phyloP scores from a whole-genome alignment of 2,329 filamentous ascomycete genomes.

The Nemania sp. region DNA sequence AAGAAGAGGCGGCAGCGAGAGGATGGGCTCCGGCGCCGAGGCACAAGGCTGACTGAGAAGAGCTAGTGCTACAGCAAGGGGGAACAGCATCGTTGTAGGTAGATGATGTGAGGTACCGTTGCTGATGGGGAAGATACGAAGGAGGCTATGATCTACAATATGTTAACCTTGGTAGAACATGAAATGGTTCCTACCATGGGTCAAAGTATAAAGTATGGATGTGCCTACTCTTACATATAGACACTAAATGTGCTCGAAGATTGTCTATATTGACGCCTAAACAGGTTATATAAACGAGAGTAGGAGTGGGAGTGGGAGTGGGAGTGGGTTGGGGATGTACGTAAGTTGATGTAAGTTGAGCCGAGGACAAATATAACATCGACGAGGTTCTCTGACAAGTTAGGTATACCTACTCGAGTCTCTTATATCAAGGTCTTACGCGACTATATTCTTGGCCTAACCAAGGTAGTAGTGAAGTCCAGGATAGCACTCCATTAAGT shows the following conservation, averaged over 20 bases:
- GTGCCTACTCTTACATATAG: not conserved
- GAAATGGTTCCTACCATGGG: not conserved
- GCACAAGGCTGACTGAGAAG: constrained; percentile 10
- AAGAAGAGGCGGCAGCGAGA: constrained; percentile 11
- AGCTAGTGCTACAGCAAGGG: constrained; percentile 11
- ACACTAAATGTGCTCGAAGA: no score
- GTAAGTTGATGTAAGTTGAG: not conserved
- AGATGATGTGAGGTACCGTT: not conserved
- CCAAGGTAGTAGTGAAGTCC: no score
- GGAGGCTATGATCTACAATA: not conserved
- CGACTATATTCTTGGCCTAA: not conserved
- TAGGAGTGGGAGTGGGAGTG: not conserved
- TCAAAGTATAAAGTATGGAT: not conserved
- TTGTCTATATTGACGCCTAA: not conserved
- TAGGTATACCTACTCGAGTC: not conserved
- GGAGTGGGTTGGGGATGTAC: no score
- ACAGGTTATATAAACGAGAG: not conserved
- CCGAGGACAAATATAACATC: not conserved
- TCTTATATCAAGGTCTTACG: not conserved
- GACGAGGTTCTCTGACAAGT: not conserved
- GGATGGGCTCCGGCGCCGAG: constrained; percentile 15
- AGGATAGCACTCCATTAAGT: constrained; percentile 5
- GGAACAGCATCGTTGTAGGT: constrained; percentile 21
- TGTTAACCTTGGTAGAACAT: not conserved
- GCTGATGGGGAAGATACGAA: not conserved